Evolutionary conservation across 2,329 filamentous ascomycete species (phyloP), one percentile per base, ranked within the genome.

Genomic region (Keithomyces neogunnii): DNA sequence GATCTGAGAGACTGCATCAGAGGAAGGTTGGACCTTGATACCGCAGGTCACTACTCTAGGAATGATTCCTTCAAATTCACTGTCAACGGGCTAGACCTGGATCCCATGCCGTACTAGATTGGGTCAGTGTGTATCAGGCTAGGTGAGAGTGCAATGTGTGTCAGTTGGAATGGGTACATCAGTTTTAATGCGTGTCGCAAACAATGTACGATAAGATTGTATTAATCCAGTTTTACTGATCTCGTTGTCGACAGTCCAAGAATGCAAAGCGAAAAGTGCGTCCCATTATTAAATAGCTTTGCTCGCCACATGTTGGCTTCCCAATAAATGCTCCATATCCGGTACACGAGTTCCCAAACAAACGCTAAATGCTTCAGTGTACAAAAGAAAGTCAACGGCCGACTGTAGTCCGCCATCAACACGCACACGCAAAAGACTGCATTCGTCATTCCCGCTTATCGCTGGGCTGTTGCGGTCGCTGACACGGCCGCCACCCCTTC

Each of bases 1-100:
- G 89, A 96, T 62, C 85, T 96, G 61, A 87, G 95, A 46, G 89
- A 96, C 58, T 96, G 91, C 60, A 80, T 90, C 57, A 76, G 88
- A 8, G 91, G 90, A 0, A 74, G 89, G 49, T 66, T 96, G 57
- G 90, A 96, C 65, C 66, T 96, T 45, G 91, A 96, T 71, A 83
- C 88, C 38, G 89, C 82, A 2, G 91, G 91, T 0, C 90, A 86
- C 63, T 96, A 95, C 67, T 91, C 89, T 2, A 78, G 89, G 50
- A 83, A 80, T 54, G 82, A 85, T 64, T 73, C 77, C 3, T 85
- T 85, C 66, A 78, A 75, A 60, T 72, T 85, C 31, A 76, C 72
- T 0, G 81, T 85, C 3, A 68, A 76, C 48, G 82, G 81, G 0
- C 60, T 85, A 55, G 75, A 83, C 58, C 56, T 84, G 38, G 73